phyloP scores from a whole-genome alignment of 2,329 filamentous ascomycete species.

The Alternaria longipes region DNA sequence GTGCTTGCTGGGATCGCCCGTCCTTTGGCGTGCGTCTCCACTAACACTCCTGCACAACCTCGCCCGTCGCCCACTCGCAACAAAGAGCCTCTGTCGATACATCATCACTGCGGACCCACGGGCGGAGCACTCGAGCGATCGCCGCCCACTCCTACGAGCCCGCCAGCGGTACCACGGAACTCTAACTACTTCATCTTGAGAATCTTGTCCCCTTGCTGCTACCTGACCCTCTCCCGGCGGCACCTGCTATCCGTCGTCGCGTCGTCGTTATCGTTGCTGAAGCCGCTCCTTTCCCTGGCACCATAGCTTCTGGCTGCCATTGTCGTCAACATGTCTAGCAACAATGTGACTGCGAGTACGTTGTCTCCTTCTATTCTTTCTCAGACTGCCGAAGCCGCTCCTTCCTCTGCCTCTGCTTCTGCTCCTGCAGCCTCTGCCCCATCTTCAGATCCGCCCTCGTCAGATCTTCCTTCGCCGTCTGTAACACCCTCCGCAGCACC shows the following conservation, averaged over 20 bases:
- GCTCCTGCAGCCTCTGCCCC: constrained; percentile 19
- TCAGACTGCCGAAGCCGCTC: constrained; percentile 2
- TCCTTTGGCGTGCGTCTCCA: constrained; percentile 24
- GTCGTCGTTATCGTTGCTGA: constrained; percentile 1
- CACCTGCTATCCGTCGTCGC: constrained; percentile 8
- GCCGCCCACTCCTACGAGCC: constrained; percentile 19
- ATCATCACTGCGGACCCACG: constrained; percentile 32
- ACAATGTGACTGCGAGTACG: constrained; percentile 47
- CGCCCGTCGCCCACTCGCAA: constrained; percentile 10
- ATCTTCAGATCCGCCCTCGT: constrained; percentile 15
- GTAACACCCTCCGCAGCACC: constrained; percentile 34
- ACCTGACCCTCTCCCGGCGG: constrained; percentile 11
- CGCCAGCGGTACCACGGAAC: constrained; percentile 19
- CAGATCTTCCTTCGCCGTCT: constrained; percentile 24
- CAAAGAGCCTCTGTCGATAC: constrained; percentile 18
- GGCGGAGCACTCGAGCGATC: constrained; percentile 22
- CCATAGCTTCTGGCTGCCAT: constrained; percentile 18
- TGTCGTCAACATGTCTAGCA: constrained; percentile 40
- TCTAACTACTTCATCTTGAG: constrained; percentile 30
- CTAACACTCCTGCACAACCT: constrained; percentile 30
- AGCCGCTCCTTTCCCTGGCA: constrained; percentile 20
- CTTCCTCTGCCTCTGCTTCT: constrained; percentile 24
- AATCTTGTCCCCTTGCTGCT: constrained; percentile 10
- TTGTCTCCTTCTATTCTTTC: constrained; percentile 35
- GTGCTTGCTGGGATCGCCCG: constrained; percentile 21